Conservation (phyloP, 306 rosid genomes). For the Cucumis hystrix region DNA sequence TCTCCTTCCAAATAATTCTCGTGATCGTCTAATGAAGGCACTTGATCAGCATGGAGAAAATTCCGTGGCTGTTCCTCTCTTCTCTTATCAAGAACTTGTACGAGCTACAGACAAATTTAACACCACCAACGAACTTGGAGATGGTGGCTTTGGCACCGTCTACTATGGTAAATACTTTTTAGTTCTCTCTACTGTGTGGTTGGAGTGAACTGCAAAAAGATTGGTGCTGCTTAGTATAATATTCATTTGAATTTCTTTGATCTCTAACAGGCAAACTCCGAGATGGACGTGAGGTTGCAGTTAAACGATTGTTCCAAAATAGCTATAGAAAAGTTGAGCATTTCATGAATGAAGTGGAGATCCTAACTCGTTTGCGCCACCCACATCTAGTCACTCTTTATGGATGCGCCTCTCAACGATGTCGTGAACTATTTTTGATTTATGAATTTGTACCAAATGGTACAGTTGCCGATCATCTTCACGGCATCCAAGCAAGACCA, state of each 20-base stretch:
- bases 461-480: slow-evolving; percentile 80
- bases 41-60: slow-evolving; percentile 32
- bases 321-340: slow-evolving; percentile 58
- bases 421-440: slow-evolving; percentile 68
- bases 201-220: too few species aligned
- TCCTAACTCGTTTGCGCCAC: slow-evolving; percentile 44
- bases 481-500: slow-evolving; percentile 35
- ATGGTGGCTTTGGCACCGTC: slow-evolving; percentile 85
- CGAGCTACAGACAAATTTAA: slow-evolving; percentile 59
- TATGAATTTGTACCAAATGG: slow-evolving; percentile 75
- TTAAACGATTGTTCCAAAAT: slow-evolving; percentile 64
- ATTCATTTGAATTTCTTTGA: neutral
- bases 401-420: slow-evolving; percentile 69
- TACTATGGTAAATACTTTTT: slow-evolving; percentile 38
- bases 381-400: slow-evolving; percentile 60
- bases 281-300: slow-evolving; percentile 71
- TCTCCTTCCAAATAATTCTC: slow-evolving; percentile 30
- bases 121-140: slow-evolving; percentile 50
- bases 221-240: too few species aligned
- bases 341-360: slow-evolving; percentile 59
- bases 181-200: too few species aligned
- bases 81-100: slow-evolving; percentile 47
- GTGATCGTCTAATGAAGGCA: slow-evolving; percentile 17
- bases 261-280: slow-evolving; percentile 37
- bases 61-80: slow-evolving; percentile 25